Evolutionary conservation across 2,329 filamentous ascomycete genomes (phyloP).

Genomic region (Exophiala oligosperma): DNA sequence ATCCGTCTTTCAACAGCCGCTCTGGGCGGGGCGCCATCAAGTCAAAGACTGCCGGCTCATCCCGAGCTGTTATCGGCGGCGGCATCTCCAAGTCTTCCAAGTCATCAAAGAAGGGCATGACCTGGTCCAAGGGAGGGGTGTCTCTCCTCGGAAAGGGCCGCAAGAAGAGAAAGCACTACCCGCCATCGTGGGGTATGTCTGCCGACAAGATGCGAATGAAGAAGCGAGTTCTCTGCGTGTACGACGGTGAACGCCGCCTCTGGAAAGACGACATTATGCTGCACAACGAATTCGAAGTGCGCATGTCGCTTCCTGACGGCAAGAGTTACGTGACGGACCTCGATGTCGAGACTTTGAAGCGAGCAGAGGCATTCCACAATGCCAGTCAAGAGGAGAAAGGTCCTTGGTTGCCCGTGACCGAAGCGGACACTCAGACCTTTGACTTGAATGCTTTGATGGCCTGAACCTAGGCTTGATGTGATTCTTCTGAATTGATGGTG

Average conservation of each 20-base stretch:
- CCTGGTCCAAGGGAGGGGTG: constrained; percentile 74
- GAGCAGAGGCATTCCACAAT: constrained; percentile 78
- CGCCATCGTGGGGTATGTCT: constrained; percentile 88
- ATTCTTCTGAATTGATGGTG: constrained; percentile 13
- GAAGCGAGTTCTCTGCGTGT: constrained; percentile 92
- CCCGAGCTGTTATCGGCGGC: constrained; percentile 53
- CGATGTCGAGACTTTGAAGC: constrained; percentile 83
- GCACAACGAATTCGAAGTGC: constrained; percentile 89
- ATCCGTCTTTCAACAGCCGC: constrained; percentile 36
- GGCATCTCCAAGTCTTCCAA: constrained; percentile 43
- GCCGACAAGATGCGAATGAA: constrained; percentile 96
- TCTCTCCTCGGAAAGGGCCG: constrained; percentile 63
- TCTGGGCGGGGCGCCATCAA: constrained; percentile 51
- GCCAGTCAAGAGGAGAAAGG: constrained; percentile 87
- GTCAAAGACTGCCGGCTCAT: constrained; percentile 51
- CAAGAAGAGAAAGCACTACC: constrained; percentile 92
- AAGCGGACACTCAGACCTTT: constrained; percentile 20
- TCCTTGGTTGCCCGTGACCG: constrained; percentile 59
- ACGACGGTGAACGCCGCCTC: constrained; percentile 80
- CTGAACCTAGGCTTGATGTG: constrained; percentile 5
- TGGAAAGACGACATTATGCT: constrained; percentile 99
- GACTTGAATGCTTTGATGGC: constrained; percentile 37
- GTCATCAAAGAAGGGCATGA: constrained; percentile 65
- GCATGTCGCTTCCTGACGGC: constrained; percentile 73
- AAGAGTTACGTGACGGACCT: constrained; percentile 87